Evolutionary conservation across 2,329 filamentous ascomycete species (phyloP), one percentile per base, ranked within the genome.

Genomic region (Fusarium tupiense): DNA sequence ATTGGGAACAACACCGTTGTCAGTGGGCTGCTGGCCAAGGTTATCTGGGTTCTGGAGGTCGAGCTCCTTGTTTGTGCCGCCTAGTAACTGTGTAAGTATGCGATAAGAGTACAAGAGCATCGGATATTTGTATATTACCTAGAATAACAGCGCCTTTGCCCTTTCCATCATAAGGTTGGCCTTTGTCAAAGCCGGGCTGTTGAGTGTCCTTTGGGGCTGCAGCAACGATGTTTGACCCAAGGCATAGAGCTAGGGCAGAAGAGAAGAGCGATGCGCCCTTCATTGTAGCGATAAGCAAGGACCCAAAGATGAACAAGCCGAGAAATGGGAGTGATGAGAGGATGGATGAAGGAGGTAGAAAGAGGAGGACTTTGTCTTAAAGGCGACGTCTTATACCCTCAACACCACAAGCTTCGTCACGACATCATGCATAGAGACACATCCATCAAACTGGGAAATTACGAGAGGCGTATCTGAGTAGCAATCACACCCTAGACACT

Each of bases 1-100:
- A 77, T 93, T 93, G 1, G 89, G 88, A 2, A 93, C 91, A 17
- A 87, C 83, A 22, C 91, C 91, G 54, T 85, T 86, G 77, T 93
- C 91, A 4, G 91, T 92, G 22, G 85, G 83, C 74, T 92, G 88
- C 53, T 85, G 85, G 20, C 89, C 90, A 2, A 93, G 86, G 76
- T 91, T 90, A 70, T 90, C 88, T 0, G 91, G 91, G 75, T 92
- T 92, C 70, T 90, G 86, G 5, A 89, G 80, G 75, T 93, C 91
- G 31, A 92, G 81, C 58, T 86, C 82, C 56, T 86, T 83, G 77
- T 93, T 91, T 29, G 91, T 93, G 35, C 90, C 91, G 22, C 91
- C 91, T 52, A 0, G 19, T 33, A 8, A 33, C 47, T 19, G 22
- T 7, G 29, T 52, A 33, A 52, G 47, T 52, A 19, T 24, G 8